phyloP scores from a whole-genome alignment of 768 basidiomycete genomes.

The Pleurotus eryngii region DNA sequence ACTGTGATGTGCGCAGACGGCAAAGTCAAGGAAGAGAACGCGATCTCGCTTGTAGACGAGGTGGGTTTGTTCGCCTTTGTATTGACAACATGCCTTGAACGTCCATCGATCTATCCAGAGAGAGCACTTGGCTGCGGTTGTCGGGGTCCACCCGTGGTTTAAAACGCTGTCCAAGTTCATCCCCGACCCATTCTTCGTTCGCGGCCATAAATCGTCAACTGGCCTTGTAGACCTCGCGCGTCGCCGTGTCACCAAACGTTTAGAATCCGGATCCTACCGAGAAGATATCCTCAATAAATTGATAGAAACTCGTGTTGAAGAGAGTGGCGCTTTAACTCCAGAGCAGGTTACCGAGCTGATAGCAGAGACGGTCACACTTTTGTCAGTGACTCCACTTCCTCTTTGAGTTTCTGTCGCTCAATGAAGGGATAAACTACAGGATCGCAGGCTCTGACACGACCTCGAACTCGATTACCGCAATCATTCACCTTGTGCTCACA shows the following conservation, averaged over 20 bases:
- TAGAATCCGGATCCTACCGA: constrained; percentile 14
- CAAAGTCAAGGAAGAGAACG: constrained; percentile 16
- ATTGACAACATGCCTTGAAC: neutral
- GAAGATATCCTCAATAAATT: constrained; percentile 26
- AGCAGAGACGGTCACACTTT: constrained; percentile 25
- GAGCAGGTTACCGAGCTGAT: constrained; percentile 22
- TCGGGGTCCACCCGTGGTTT: constrained; percentile 23
- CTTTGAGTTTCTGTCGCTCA: neutral
- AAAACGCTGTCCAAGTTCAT: constrained; percentile 15
- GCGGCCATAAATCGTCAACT: constrained; percentile 18
- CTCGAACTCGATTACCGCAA: constrained; percentile 28
- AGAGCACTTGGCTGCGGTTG: constrained; percentile 24
- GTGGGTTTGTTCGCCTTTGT: constrained; percentile 10
- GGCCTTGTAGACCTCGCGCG: constrained; percentile 20
- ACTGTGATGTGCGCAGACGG: constrained; percentile 16
- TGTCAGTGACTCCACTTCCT: constrained; percentile 15
- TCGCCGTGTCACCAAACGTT: constrained; percentile 19
- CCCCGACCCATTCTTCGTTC: constrained; percentile 23
- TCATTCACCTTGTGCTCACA: constrained; percentile 21
- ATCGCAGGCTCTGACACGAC: constrained; percentile 34
- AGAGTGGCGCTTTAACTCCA: constrained; percentile 10
- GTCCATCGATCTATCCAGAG: constrained; percentile 14
- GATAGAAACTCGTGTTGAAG: constrained; percentile 16
- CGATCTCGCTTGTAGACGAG: constrained; percentile 25
- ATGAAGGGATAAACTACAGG: constrained; percentile 11